Percentiles rank a stretch among this genome's conserved stretches.
Conservation (phyloP, 768 basidiomycete genomes). For the Suillus luteus region DNA sequence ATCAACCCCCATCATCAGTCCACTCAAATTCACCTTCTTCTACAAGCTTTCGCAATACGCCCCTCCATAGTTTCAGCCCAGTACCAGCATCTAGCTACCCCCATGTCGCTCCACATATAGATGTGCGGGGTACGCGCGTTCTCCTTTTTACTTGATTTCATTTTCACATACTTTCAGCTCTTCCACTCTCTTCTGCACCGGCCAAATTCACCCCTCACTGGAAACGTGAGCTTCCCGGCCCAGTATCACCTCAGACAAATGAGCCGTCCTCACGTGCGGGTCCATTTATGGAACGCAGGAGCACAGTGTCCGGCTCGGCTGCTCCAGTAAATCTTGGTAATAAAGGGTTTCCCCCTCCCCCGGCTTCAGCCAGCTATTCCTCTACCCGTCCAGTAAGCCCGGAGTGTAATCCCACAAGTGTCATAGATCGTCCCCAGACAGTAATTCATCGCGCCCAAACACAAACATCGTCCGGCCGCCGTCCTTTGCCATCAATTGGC, state of each 20-base stretch:
- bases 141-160: neutral
- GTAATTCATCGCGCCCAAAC: conserved; percentile 9
- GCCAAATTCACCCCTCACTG: conserved; percentile 44
- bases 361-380: neutral
- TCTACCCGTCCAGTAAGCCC: neutral
- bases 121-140: neutral
- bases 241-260: conserved; percentile 14
- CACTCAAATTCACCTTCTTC: neutral
- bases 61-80: neutral
- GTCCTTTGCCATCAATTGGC: conserved; percentile 28
- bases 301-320: conserved; percentile 27
- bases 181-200: conserved; percentile 16
- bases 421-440: conserved; percentile 4
- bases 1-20: neutral
- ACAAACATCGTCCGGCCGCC: conserved; percentile 27
- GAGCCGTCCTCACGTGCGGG: conserved; percentile 2
- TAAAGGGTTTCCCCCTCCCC: neutral
- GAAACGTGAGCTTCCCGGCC: conserved; percentile 39
- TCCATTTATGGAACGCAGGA: conserved; percentile 25
- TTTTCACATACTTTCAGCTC: neutral
- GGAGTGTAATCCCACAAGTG: conserved; percentile 10
- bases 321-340: neutral
- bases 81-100: conserved; percentile 1
- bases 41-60: neutral
- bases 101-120: neutral